These are phyloP conservation scores for Pseudogymnoascus sp. DNA, from an alignment of 2,329 filamentous ascomycete species.

Conservation along the genomic window DNA sequence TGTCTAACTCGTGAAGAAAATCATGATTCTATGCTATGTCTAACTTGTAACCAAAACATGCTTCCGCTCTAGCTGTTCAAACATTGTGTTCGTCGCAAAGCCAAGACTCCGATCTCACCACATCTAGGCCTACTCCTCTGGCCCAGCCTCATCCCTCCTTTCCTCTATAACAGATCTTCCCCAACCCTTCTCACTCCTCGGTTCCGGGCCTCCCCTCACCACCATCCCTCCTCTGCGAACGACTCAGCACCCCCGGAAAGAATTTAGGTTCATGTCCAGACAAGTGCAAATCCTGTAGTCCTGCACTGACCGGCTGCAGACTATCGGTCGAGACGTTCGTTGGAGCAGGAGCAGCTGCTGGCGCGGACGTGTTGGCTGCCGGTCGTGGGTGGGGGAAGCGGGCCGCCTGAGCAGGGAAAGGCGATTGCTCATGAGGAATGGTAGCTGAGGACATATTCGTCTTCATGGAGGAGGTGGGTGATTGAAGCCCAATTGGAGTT, in stretches of 20 bases:
- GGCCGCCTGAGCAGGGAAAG: conserved; percentile 28
- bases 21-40: not conserved
- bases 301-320: conserved; percentile 33
- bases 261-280: conserved; percentile 56
- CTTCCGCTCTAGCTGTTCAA: not conserved
- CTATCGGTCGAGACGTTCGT: conserved; percentile 27
- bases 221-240: conserved; percentile 22
- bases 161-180: not conserved
- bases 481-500: conserved; percentile 13
- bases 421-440: conserved; percentile 20
- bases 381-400: conserved; percentile 20
- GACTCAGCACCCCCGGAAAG: conserved; percentile 60
- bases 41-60: not conserved
- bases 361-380: conserved; percentile 12
- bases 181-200: not conserved
- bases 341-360: conserved; percentile 10
- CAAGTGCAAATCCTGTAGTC: conserved; percentile 39
- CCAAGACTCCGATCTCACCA: not conserved
- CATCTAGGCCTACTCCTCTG: not conserved
- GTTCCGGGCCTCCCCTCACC: not conserved
- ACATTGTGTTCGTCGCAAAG: not conserved
- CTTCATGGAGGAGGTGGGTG: conserved; percentile 30
- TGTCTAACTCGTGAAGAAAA: not conserved
- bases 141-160: not conserved
- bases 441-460: conserved; percentile 25